Evolutionary conservation across 169 alveolate genomes (phyloP), one percentile per base, ranked within the genome.

Genomic region (Cystoisospora suis): DNA sequence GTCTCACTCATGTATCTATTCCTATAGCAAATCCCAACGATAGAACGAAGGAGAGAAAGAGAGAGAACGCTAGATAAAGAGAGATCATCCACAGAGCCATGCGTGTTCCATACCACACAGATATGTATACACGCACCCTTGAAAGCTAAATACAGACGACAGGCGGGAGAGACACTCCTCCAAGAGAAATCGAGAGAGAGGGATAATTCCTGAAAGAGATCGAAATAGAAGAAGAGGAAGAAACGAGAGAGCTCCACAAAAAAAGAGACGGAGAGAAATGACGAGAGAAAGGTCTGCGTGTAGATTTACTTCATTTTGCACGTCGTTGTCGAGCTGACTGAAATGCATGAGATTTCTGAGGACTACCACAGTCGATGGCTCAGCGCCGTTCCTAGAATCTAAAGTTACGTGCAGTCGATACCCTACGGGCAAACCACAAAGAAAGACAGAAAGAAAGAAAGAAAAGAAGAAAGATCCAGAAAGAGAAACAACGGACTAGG

Each of bases 301-400:
- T 15, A 53, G 23, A 53, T 15, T 12, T 34, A 83, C 89, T 80
- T 83, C 89, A n/a, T 83, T 45, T 44, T 83, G 36, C 32, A 83
- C 46, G 20, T 83, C 79, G 1, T 83, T 80, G 44, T 83, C 89
- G 23, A 83, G 79, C 23, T 83, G 81, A 4, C 40, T 46, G 40
- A 59, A 56, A 7, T 56, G 61, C 89, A 83, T 38, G 46, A 83
- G 42, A 44, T 83, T 83, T 29, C 61, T 83, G 23, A 83, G 61
- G 36, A 83, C 89, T 0, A 83, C 44, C 42, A 83, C 32, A 29
- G 80, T 49, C 44, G 89, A 83, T 20, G 89, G 89, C 27, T 56
- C 36, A 27, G 38, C 79, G 3, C 89, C 89, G 89, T 83, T 83
- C 80, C 29, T 53, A 5, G 56, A 44, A 58, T 83, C 89, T 3